A percentile compares a stretch with the other conserved stretches of the same genome.
Conservation (phyloP, 768 basidiomycete species). For the Naematelia encephala region DNA sequence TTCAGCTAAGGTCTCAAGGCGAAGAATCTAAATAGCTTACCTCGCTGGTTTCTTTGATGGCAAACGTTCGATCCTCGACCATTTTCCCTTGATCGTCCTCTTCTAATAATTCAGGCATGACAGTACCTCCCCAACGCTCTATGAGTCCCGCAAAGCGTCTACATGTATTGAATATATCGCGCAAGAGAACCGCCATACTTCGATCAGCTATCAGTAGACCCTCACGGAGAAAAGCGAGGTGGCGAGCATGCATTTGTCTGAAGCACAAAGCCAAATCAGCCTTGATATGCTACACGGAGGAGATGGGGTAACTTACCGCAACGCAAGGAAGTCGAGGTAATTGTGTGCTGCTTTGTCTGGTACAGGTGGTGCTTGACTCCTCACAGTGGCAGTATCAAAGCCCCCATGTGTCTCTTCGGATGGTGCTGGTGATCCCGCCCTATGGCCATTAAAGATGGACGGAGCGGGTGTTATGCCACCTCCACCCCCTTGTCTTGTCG, state of each 20-base stretch:
- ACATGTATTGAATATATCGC: slow-evolving; percentile 74
- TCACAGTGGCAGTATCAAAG: slow-evolving; percentile 16
- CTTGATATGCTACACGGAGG: neutral
- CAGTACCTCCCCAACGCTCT: slow-evolving; percentile 88
- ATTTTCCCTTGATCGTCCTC: slow-evolving; percentile 70
- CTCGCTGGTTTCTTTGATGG: slow-evolving; percentile 74
- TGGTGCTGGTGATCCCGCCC: slow-evolving; percentile 5
- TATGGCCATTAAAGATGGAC: slow-evolving; percentile 3
- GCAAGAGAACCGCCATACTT: slow-evolving; percentile 61
- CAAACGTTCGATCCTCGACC: slow-evolving; percentile 66
- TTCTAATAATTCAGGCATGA: slow-evolving; percentile 74
- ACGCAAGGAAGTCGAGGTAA: slow-evolving; percentile 76
- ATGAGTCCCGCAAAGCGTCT: slow-evolving; percentile 82
- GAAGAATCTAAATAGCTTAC: slow-evolving; percentile 52
- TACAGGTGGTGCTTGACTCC: slow-evolving; percentile 24
- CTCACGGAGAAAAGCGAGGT: slow-evolving; percentile 71
- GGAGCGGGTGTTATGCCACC: neutral
- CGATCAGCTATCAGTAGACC: slow-evolving; percentile 74
- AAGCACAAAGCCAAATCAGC: neutral
- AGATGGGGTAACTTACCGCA: slow-evolving; percentile 49
- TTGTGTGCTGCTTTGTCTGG: slow-evolving; percentile 30
- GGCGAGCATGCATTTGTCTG: slow-evolving; percentile 73
- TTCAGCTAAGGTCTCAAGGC: slow-evolving; percentile 2
- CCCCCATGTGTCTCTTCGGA: slow-evolving; percentile 7
- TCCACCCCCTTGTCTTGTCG: neutral